Evolutionary conservation across 1,284 basidiomycete genomes (phyloP).

Genomic region (Pseudozyma sp.): DNA sequence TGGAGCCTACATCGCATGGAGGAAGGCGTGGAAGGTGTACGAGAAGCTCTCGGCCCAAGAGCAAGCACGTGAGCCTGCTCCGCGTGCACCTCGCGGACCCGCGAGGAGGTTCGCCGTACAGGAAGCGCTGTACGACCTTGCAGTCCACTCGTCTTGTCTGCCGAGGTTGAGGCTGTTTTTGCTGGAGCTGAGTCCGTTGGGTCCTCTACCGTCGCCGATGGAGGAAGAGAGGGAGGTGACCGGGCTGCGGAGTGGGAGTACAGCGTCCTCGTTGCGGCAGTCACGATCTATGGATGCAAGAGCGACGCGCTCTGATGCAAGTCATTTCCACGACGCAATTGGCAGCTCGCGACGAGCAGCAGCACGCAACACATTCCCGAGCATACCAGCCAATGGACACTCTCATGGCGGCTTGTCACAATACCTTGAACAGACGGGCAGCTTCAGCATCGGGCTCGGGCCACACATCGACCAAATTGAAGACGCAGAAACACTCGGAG

Average conservation of each 20-base stretch:
- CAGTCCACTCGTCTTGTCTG: slow-evolving; percentile 23
- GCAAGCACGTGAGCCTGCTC: slow-evolving; percentile 26
- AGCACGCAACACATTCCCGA: background rate
- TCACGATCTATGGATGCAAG: slow-evolving; percentile 6
- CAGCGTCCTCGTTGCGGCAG: background rate
- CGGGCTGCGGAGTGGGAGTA: background rate
- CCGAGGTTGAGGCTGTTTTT: slow-evolving; percentile 22
- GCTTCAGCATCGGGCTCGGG: no score
- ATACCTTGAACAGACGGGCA: background rate
- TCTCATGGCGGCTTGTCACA: background rate
- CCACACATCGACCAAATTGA: background rate
- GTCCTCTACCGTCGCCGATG: slow-evolving; percentile 16
- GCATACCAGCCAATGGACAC: background rate
- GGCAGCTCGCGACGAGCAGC: slow-evolving; percentile 5
- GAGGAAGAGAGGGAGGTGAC: slow-evolving; percentile 15
- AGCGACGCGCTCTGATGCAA: slow-evolving; percentile 15
- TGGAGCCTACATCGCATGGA: slow-evolving; percentile 35
- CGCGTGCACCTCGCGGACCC: slow-evolving; percentile 34
- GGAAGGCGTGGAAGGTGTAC: slow-evolving; percentile 33
- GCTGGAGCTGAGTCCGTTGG: slow-evolving; percentile 36
- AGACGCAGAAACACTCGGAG: background rate
- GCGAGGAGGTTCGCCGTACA: slow-evolving; percentile 41
- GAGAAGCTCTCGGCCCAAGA: slow-evolving; percentile 27
- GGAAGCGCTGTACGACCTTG: slow-evolving; percentile 39
- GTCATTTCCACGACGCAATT: slow-evolving; percentile 5